Conservation (phyloP, 495 filamentous ascomycete species). For the Friedmanniomyces endolithicus region DNA sequence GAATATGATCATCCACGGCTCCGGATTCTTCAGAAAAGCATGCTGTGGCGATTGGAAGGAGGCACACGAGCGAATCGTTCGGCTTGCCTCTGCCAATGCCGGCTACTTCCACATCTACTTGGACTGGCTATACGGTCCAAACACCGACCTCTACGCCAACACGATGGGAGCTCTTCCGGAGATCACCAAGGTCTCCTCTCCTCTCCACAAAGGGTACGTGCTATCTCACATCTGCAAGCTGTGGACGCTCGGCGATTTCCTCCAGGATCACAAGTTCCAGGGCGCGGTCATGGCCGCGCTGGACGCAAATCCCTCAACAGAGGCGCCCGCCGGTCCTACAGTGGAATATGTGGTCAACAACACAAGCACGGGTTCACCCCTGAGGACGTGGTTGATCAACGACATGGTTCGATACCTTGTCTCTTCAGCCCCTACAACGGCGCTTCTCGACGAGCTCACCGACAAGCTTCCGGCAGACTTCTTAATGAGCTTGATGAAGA, state of each 20-base stretch:
- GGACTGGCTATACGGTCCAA: neutral
- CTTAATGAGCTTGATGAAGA: neutral
- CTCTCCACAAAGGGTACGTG: neutral
- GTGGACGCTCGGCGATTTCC: neutral
- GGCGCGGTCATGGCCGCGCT: neutral
- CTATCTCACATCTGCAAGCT: neutral
- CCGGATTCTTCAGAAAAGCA: slow-evolving; percentile 3
- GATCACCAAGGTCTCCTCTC: neutral
- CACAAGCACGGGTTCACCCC: neutral
- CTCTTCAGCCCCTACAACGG: neutral
- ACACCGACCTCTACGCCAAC: neutral
- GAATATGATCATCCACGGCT: neutral
- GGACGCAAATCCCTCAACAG: neutral
- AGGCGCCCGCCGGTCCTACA: neutral
- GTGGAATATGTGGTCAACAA: neutral
- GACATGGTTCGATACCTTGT: neutral
- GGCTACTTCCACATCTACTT: neutral
- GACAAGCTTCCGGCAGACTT: neutral
- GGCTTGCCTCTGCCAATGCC: neutral
- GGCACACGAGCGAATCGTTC: neutral
- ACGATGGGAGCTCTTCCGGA: neutral
- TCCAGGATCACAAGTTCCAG: neutral
- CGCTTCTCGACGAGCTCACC: neutral
- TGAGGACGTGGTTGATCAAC: neutral
- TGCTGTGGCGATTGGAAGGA: slow-evolving; percentile 1